These are phyloP conservation scores for Zygosaccharomyces rouxii DNA, from an alignment of 805 yeast genomes.

Conservation along the genomic window DNA sequence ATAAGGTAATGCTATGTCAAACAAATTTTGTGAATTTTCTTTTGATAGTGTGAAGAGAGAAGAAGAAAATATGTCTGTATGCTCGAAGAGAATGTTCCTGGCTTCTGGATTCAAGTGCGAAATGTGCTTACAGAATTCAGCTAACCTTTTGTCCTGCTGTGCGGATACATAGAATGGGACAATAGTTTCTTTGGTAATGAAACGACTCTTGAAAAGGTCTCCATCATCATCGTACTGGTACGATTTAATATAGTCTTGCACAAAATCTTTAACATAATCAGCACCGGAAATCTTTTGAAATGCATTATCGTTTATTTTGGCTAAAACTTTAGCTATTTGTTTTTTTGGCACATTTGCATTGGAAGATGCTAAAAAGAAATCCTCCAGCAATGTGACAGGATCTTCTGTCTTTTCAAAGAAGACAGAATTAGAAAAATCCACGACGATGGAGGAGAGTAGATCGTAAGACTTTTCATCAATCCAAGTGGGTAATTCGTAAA, in stretches of 20 bases:
- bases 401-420: slow-evolving; percentile 17
- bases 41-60: slow-evolving; percentile 14
- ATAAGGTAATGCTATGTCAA: slow-evolving; percentile 11
- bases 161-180: slow-evolving; percentile 34
- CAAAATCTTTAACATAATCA: slow-evolving; percentile 18
- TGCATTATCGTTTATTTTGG: slow-evolving; percentile 10
- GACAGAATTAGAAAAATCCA: slow-evolving; percentile 31
- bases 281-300: slow-evolving; percentile 9
- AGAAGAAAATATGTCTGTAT: slow-evolving; percentile 17
- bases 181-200: slow-evolving; percentile 37
- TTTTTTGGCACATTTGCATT: slow-evolving; percentile 18
- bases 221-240: slow-evolving; percentile 31
- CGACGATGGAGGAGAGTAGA: slow-evolving; percentile 33
- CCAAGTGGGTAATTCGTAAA: slow-evolving; percentile 36
- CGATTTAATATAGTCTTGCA: slow-evolving; percentile 21
- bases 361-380: slow-evolving; percentile 20
- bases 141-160: slow-evolving; percentile 14
- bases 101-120: slow-evolving; percentile 11
- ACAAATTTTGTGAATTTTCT: slow-evolving; percentile 12
- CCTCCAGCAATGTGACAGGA: slow-evolving; percentile 14
- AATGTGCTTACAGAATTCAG: slow-evolving; percentile 22
- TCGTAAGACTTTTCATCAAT: slow-evolving; percentile 33
- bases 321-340: slow-evolving; percentile 34
- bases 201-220: slow-evolving; percentile 26
- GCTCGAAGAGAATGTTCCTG: slow-evolving; percentile 10